A percentile compares a stretch with the other conserved stretches of the same genome.
These are phyloP conservation scores for Athelia sp. DNA, from an alignment of 1,284 basidiomycete species.

Conservation along the genomic window DNA sequence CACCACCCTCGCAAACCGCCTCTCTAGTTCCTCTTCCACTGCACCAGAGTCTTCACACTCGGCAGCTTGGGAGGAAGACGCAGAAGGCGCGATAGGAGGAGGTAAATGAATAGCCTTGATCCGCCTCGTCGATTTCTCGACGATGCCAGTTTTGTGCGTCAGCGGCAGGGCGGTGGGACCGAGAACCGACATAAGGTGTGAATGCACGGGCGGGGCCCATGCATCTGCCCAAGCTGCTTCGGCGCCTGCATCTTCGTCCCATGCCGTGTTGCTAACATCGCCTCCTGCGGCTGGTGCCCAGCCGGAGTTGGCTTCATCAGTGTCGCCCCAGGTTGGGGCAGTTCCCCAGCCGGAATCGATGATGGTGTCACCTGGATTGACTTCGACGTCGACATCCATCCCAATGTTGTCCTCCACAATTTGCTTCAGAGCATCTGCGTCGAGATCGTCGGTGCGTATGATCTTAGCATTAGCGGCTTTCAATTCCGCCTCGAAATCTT, in stretches of 20 bases:
- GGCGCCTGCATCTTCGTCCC: conserved; percentile 4
- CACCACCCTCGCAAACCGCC: conserved; percentile 41
- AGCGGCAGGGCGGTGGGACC: conserved; percentile 41
- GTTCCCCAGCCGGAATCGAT: conserved; percentile 6
- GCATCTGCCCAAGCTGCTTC: neutral
- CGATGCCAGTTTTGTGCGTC: conserved; percentile 45
- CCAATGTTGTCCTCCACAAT: conserved; percentile 4
- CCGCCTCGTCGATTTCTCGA: conserved; percentile 45
- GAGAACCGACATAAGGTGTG: conserved; percentile 30
- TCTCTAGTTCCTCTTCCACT: conserved; percentile 47
- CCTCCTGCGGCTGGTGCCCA: conserved; percentile 9
- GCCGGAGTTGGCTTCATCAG: neutral
- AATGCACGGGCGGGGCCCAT: conserved; percentile 19
- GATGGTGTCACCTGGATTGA: conserved; percentile 1
- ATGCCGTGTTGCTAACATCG: conserved; percentile 8
- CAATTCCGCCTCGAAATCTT: conserved; percentile 3
- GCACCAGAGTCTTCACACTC: conserved; percentile 25
- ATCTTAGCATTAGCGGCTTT: conserved; percentile 5
- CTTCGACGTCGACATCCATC: conserved; percentile 6
- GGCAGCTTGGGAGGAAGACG: neutral
- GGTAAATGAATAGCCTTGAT: conserved; percentile 29
- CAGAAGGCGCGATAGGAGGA: conserved; percentile 9
- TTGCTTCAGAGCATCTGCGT: neutral
- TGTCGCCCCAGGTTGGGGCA: conserved; percentile 1
- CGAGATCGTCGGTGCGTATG: neutral